Evolutionary conservation across 202 grass and related monocot genomes (phyloP).

Genomic region (Digitaria exilis): DNA sequence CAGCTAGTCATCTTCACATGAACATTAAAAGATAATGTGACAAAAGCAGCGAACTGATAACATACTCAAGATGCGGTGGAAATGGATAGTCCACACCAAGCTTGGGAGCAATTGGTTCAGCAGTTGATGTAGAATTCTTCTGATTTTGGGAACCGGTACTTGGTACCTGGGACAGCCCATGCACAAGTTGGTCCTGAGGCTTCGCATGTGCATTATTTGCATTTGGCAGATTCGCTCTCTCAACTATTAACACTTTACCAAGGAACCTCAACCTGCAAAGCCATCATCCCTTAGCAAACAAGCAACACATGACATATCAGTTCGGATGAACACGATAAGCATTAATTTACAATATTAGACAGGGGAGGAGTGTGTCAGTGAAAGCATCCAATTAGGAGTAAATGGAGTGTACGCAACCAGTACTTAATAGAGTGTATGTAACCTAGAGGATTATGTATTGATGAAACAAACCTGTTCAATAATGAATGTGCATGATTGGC

Average conservation of each 20-base stretch:
- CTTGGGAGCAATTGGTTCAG: slow-evolving; percentile 77
- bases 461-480: slow-evolving; percentile 70
- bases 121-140: slow-evolving; percentile 48
- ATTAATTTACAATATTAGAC: not conserved
- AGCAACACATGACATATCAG: slow-evolving; percentile 13
- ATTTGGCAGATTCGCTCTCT: slow-evolving; percentile 60
- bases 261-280: slow-evolving; percentile 87
- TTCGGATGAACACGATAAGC: not conserved
- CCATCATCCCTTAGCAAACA: slow-evolving; percentile 28
- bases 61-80: slow-evolving; percentile 93
- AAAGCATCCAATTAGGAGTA: not conserved
- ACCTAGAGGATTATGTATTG: not conserved
- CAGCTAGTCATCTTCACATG: not conserved
- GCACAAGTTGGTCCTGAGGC: slow-evolving; percentile 38
- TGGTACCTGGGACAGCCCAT: slow-evolving; percentile 38
- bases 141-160: slow-evolving; percentile 36
- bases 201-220: slow-evolving; percentile 45
- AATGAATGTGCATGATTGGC: slow-evolving; percentile 67
- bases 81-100: slow-evolving; percentile 94
- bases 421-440: too few species aligned
- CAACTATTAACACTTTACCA: slow-evolving; percentile 76
- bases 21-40: slow-evolving; percentile 23
- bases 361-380: not conserved
- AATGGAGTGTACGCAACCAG: too few species aligned
- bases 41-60: not conserved